These are phyloP conservation scores for Brassica cretica DNA, from an alignment of 345 rosid genomes.

Conservation along the genomic window DNA sequence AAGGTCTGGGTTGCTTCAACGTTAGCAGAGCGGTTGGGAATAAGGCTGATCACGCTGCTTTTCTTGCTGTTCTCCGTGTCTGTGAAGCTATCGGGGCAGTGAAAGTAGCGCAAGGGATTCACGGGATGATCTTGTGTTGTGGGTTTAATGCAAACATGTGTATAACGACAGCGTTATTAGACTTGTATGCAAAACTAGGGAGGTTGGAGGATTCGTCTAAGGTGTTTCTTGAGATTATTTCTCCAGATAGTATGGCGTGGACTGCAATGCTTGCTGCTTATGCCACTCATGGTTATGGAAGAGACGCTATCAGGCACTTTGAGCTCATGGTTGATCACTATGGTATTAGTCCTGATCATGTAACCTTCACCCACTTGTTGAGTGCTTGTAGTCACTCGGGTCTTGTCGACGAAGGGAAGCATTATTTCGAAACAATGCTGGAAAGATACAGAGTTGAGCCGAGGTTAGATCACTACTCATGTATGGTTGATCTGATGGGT, in stretches of 20 bases:
- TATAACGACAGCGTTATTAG: constrained; percentile 49
- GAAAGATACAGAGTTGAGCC: constrained; percentile 46
- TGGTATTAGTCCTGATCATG: constrained; percentile 63
- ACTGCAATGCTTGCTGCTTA: constrained; percentile 75
- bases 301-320: constrained; percentile 55
- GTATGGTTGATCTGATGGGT: constrained; percentile 78
- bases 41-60: constrained; percentile 56
- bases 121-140: constrained; percentile 40
- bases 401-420: constrained; percentile 56
- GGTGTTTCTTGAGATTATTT: constrained; percentile 51
- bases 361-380: constrained; percentile 73
- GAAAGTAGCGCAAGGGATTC: constrained; percentile 54
- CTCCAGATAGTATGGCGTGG: constrained; percentile 69
- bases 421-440: constrained; percentile 55
- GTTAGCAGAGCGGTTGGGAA: constrained; percentile 50
- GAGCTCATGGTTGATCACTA: constrained; percentile 50
- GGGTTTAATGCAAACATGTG: constrained; percentile 44
- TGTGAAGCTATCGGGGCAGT: constrained; percentile 54
- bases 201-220: constrained; percentile 44
- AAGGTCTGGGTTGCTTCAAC: constrained; percentile 47
- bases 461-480: constrained; percentile 67
- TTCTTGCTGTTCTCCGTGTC: constrained; percentile 51
- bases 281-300: constrained; percentile 68
- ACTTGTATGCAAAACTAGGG: constrained; percentile 63
- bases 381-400: constrained; percentile 80